Conservation (phyloP, 495 filamentous ascomycete species). For the Tuber calosporum region DNA sequence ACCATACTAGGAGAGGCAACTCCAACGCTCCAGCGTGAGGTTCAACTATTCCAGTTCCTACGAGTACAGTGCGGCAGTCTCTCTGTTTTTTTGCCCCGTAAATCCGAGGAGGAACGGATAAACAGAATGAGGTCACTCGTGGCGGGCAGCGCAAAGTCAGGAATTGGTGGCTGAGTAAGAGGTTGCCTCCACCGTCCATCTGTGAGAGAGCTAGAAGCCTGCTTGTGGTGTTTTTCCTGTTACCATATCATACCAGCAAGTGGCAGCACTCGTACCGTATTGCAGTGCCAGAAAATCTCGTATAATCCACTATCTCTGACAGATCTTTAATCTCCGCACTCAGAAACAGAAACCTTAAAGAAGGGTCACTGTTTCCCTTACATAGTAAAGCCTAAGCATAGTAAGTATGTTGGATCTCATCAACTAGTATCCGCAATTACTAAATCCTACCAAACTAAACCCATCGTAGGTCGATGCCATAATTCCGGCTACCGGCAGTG, state of each 20-base stretch:
- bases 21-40: neutral
- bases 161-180: slow-evolving; percentile 10
- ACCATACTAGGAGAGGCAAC: neutral
- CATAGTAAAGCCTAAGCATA: no score
- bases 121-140: slow-evolving; percentile 14
- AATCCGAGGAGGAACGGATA: neutral
- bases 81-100: neutral
- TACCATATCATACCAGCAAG: neutral
- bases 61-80: neutral
- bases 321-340: no score
- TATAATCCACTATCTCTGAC: no score
- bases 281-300: no score
- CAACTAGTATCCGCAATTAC: no score
- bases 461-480: no score
- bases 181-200: neutral
- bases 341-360: no score
- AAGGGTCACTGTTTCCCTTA: no score
- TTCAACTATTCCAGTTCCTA: neutral
- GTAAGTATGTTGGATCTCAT: no score
- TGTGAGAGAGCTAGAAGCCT: neutral
- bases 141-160: slow-evolving; percentile 4
- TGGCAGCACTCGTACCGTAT: no score
- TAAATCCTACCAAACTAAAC: no score
- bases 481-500: no score
- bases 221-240: neutral